A percentile compares a stretch with the other conserved stretches of the same genome.
Evolutionary conservation across 768 basidiomycete genomes (phyloP).

Genomic region (Termitomyces sp.): DNA sequence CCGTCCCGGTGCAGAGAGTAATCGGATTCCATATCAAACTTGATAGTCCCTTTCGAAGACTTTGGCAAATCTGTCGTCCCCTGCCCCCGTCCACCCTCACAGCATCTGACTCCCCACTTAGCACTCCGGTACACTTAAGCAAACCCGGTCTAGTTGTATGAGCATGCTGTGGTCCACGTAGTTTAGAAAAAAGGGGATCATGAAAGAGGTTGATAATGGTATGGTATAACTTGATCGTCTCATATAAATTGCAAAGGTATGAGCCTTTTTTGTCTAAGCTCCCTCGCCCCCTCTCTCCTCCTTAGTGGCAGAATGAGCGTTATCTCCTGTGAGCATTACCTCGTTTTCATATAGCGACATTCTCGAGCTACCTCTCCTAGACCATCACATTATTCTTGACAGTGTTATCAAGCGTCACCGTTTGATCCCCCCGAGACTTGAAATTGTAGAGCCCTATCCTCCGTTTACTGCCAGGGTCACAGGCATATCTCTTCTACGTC

Average conservation of each 20-base stretch:
- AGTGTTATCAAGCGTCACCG: not conserved
- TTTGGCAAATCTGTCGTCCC: not conserved
- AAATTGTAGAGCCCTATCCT: not conserved
- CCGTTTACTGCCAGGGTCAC: not conserved
- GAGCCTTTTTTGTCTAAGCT: not conserved
- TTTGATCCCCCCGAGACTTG: not conserved
- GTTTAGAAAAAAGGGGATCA: not conserved
- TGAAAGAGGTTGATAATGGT: not conserved
- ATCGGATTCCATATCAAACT: not conserved
- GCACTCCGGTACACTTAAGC: not conserved
- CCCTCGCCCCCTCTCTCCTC: not conserved
- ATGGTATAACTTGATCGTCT: not conserved
- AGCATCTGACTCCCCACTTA: not conserved
- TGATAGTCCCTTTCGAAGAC: not conserved
- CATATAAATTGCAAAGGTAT: not conserved
- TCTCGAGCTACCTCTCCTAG: not conserved
- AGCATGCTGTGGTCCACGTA: not conserved
- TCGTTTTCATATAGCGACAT: not conserved
- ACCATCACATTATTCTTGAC: constrained; percentile 1
- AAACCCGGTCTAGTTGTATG: not conserved
- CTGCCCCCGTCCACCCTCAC: not conserved
- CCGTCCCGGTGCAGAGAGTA: no score
- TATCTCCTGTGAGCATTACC: not conserved
- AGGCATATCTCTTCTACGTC: not conserved
- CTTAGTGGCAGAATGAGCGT: not conserved